Evolutionary conservation across 176 grass and related monocot genomes (phyloP).

Genomic region (Zoysia japonica): DNA sequence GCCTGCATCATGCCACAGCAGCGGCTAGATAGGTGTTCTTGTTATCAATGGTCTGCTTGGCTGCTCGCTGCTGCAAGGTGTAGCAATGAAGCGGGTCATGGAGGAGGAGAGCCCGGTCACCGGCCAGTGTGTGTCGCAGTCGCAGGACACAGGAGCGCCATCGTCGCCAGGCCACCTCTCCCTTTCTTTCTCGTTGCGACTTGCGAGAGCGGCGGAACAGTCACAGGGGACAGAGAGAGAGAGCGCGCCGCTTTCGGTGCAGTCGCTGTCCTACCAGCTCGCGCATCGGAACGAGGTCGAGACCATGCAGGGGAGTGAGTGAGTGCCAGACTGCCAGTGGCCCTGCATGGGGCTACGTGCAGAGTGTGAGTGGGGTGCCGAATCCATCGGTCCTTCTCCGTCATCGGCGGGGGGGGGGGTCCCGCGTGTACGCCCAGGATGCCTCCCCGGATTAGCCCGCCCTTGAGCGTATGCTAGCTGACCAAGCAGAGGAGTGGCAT

Average conservation of each 20-base stretch:
- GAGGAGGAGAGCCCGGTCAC: no score
- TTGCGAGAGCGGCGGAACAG: no score
- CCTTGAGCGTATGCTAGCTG: no score
- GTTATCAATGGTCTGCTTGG: neutral
- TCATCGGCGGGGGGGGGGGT: no score
- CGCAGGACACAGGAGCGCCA: neutral
- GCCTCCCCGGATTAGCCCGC: neutral
- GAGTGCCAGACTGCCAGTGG: neutral
- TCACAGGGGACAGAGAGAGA: neutral
- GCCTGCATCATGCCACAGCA: neutral
- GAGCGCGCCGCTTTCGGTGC: neutral
- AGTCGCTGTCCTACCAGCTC: neutral
- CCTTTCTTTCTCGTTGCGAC: neutral
- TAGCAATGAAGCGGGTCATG: neutral
- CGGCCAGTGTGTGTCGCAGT: no score
- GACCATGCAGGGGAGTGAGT: neutral
- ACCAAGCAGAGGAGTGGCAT: no score
- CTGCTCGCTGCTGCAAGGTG: neutral
- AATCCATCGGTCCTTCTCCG: neutral
- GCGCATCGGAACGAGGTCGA: neutral
- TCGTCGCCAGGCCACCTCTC: neutral
- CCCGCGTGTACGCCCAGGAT: neutral
- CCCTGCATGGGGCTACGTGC: constrained; percentile 6
- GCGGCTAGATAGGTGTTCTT: neutral
- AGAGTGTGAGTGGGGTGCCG: neutral